A percentile compares a stretch with the other conserved stretches of the same genome.
These are phyloP conservation scores for Staphylotrichum longicolle DNA, from an alignment of 495 filamentous ascomycete genomes.

Conservation along the genomic window DNA sequence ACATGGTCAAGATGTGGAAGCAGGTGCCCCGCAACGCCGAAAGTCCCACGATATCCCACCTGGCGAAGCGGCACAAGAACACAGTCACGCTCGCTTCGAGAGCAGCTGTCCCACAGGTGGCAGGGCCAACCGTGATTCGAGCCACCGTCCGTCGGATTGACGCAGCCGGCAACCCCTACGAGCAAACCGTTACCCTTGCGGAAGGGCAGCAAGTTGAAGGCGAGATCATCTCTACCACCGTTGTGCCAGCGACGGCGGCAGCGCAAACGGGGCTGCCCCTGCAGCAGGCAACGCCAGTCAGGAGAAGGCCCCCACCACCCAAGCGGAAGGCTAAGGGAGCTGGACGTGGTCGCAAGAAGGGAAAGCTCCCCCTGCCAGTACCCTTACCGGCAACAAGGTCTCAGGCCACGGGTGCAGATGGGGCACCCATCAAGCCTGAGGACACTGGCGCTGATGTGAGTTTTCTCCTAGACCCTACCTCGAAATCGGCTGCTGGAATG, in stretches of 20 bases:
- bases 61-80: constrained; percentile 86
- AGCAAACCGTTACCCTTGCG: constrained; percentile 75
- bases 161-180: constrained; percentile 71
- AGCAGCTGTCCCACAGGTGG: constrained; percentile 41
- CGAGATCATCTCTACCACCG: constrained; percentile 63
- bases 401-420: constrained; percentile 23
- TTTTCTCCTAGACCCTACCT: background rate
- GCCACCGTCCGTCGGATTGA: constrained; percentile 76
- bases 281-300: constrained; percentile 38
- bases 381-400: constrained; percentile 22
- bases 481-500: constrained; percentile 10
- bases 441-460: constrained; percentile 33
- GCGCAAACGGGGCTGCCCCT: constrained; percentile 27
- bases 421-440: constrained; percentile 32
- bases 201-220: constrained; percentile 81
- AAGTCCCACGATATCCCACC: constrained; percentile 69
- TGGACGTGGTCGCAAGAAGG: constrained; percentile 67
- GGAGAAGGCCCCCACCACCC: constrained; percentile 67
- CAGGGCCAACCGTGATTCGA: constrained; percentile 58
- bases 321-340: constrained; percentile 71
- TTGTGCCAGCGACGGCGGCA: constrained; percentile 41
- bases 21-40: constrained; percentile 75
- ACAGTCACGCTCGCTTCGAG: constrained; percentile 47
- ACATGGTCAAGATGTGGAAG: constrained; percentile 74
- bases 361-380: constrained; percentile 45